Evolutionary conservation across 805 yeast genomes (phyloP).

Genomic region (Lachancea sp.): DNA sequence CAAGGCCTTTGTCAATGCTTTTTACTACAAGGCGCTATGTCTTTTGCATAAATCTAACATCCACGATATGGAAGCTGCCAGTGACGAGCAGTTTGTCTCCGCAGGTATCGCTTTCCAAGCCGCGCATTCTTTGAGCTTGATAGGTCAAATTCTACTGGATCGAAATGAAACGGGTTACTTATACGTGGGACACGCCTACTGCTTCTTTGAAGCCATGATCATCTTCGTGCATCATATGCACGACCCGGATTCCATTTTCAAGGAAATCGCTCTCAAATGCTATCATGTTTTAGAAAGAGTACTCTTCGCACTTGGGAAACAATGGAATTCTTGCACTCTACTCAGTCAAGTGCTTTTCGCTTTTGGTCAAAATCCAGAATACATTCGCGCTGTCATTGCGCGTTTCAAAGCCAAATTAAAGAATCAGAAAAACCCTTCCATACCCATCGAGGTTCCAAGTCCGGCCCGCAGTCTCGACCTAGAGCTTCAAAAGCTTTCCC

Average conservation of each 20-base stretch:
- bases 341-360: constrained; percentile 5
- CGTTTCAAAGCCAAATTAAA: constrained; percentile 4
- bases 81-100: constrained; percentile 3
- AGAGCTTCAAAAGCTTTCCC: neutral
- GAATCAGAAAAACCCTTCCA: neutral
- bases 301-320: constrained; percentile 2
- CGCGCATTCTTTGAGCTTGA: constrained; percentile 7
- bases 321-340: constrained; percentile 7
- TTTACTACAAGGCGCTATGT: constrained; percentile 8
- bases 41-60: constrained; percentile 7
- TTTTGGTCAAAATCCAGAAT: constrained; percentile 6
- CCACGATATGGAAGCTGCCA: constrained; percentile 4
- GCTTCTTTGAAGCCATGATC: constrained; percentile 8
- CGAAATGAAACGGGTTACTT: constrained; percentile 3
- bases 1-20: constrained; percentile 7
- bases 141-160: constrained; percentile 7
- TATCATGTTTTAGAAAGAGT: constrained; percentile 7
- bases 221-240: constrained; percentile 9
- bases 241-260: constrained; percentile 4
- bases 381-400: constrained; percentile 4
- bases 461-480: neutral
- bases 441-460: constrained; percentile 7
- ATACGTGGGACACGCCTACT: constrained; percentile 7
- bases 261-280: constrained; percentile 4
- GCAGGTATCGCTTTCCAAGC: constrained; percentile 10